A percentile compares a stretch with the other conserved stretches of the same genome.
Evolutionary conservation across 371 early-diverging fungal genomes (phyloP).

Genomic region (Thermomucor indicae-seudaticae): DNA sequence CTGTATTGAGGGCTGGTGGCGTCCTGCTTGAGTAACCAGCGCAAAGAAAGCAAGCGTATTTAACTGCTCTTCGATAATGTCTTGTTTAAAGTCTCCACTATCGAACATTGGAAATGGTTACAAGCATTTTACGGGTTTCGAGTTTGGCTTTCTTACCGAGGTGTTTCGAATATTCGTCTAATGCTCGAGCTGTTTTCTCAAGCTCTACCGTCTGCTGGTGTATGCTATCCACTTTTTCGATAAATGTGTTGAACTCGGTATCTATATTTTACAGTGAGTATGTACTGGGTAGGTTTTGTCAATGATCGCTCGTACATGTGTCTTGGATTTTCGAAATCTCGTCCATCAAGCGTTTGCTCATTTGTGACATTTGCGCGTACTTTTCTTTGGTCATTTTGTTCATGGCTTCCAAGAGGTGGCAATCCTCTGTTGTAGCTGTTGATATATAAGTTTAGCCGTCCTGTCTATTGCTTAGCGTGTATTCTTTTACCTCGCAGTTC

Average conservation of each 20-base stretch:
- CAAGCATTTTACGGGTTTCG: too few species aligned
- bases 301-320: slow-evolving; percentile 36
- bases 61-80: too few species aligned
- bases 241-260: slow-evolving; percentile 49
- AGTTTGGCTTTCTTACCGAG: slow-evolving; percentile 55
- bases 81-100: too few species aligned
- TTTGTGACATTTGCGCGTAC: slow-evolving; percentile 53
- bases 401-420: slow-evolving; percentile 55
- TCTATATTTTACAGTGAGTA: slow-evolving; percentile 23
- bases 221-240: slow-evolving; percentile 56
- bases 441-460: not conserved
- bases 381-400: slow-evolving; percentile 54
- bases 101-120: too few species aligned
- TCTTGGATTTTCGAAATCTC: slow-evolving; percentile 57
- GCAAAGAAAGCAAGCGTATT: too few species aligned
- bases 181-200: slow-evolving; percentile 49
- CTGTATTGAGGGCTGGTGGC: too few species aligned
- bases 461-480: not conserved
- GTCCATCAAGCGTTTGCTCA: slow-evolving; percentile 56
- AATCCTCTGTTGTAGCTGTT: slow-evolving; percentile 56
- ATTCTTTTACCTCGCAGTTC: slow-evolving; percentile 45
- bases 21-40: too few species aligned
- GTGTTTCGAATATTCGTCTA: slow-evolving; percentile 60
- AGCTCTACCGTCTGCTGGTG: slow-evolving; percentile 53
- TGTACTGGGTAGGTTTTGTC: not conserved